Base-by-base conservation (phyloP, 257 asterid genomes). In the Solanum peruvianum region DNA sequence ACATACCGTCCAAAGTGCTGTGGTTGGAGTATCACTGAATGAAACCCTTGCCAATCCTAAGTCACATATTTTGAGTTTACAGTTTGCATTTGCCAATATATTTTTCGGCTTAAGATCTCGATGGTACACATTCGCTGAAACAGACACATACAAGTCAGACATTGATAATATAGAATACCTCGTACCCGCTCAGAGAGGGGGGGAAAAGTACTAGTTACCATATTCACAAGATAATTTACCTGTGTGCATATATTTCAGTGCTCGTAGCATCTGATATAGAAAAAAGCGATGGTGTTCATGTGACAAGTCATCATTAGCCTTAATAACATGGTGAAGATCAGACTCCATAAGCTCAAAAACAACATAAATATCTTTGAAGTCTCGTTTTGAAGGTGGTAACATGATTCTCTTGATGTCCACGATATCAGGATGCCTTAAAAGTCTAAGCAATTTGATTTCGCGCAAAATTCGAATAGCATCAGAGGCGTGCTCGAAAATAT, bases 291-390 rank as follows among this genome's bases (percentile, higher is more conserved):
- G 97, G 88, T 96, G 99, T 87, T 96, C 99, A 35, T 91, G 95
- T 33, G 99, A 95, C 94, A 96, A 91, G 88, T 96, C 99, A 86
- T 94, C 98, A 92, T 96, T 96, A 87, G 99, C 98, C 91, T 96
- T 96, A 87, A 96, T 93, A 86, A 96, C 99, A 92, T 96, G 99
- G 89, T 96, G 99, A 87, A 96, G 99, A 90, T 96, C 99, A 18
- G 99, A 96, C 88, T 96, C 99, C 99, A 96, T 96, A 72, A 96
- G 98, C 95, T 96, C 98, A 64, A 96, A 96, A 75, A 96, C 98
- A 83, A 96, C 98, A 88, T 92, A 96, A 72, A 96, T 94, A 87
- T 96, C 98, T 90, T 88, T 93, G 91, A 95, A 96, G 86, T 96
- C 99, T 44, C 98, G 91, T 85, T 92, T 93, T 35, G 99, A 94